A percentile compares a stretch with the other conserved stretches of the same genome.
Evolutionary conservation across 768 basidiomycete genomes (phyloP).

Genomic region (Kwoniella botswanensis): DNA sequence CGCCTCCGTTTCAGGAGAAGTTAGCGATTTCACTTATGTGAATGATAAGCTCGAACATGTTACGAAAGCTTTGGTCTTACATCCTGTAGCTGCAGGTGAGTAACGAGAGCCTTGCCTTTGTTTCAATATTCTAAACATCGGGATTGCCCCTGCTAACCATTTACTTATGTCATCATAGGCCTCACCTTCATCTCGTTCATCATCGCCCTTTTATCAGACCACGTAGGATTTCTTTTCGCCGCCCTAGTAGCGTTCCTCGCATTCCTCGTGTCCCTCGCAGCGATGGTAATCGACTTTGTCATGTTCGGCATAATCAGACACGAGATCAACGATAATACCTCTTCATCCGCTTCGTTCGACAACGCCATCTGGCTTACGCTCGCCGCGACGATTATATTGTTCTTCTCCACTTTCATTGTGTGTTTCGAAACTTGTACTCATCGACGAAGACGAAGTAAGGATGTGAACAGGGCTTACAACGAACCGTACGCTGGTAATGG

Average conservation of each 20-base stretch:
- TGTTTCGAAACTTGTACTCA: constrained; percentile 26
- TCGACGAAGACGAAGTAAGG: constrained; percentile 10
- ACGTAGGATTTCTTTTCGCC: constrained; percentile 55
- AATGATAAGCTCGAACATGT: constrained; percentile 34
- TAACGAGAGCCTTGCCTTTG: background rate
- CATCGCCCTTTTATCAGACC: constrained; percentile 51
- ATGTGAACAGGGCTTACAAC: background rate
- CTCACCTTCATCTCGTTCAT: constrained; percentile 57
- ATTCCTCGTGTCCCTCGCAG: constrained; percentile 53
- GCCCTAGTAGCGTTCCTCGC: constrained; percentile 50
- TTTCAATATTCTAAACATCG: background rate
- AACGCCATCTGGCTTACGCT: constrained; percentile 87
- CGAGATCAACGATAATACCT: constrained; percentile 33
- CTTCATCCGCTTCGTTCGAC: constrained; percentile 25
- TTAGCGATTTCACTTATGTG: constrained; percentile 19
- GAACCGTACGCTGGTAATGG: constrained; percentile 16
- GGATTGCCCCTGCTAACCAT: too few species aligned
- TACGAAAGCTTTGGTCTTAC: constrained; percentile 56
- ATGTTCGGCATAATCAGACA: constrained; percentile 44
- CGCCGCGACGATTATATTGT: constrained; percentile 80
- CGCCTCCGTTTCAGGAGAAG: constrained; percentile 21
- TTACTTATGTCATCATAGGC: constrained; percentile 28
- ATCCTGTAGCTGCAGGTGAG: constrained; percentile 56
- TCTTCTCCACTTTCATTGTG: constrained; percentile 82
- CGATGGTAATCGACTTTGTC: constrained; percentile 55